Conservation (phyloP, 768 basidiomycete species). For the Pisolithus orientalis region DNA sequence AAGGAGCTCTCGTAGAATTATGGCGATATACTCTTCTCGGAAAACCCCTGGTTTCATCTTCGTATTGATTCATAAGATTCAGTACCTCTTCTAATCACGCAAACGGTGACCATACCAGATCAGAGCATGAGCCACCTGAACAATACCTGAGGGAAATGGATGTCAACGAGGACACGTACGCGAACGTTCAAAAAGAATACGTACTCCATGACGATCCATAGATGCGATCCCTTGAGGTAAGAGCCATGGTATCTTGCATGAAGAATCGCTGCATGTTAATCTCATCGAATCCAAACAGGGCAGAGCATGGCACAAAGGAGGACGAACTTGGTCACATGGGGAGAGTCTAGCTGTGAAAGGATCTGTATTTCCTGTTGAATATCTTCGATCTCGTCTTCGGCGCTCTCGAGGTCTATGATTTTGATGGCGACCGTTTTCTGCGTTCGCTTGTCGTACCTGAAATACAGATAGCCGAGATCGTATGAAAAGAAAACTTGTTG, state of each 20-base stretch:
- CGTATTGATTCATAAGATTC: constrained; percentile 7
- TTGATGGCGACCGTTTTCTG: constrained; percentile 98
- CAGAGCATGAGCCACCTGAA: constrained; percentile 95
- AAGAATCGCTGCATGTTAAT: constrained; percentile 25
- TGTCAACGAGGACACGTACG: constrained; percentile 6
- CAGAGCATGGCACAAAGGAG: constrained; percentile 13
- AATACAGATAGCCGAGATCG: neutral
- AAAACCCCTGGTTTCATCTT: constrained; percentile 99
- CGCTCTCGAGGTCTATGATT: constrained; percentile 98
- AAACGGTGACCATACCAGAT: constrained; percentile 57
- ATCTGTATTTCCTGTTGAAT: constrained; percentile 99
- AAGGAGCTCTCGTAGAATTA: constrained; percentile 88
- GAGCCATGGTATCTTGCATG: constrained; percentile 84
- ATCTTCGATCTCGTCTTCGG: constrained; percentile 99
- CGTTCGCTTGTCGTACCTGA: constrained; percentile 89
- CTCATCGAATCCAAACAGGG: constrained; percentile 24
- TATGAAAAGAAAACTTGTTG: constrained; percentile 6
- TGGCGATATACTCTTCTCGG: constrained; percentile 97
- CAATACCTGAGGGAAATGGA: constrained; percentile 63
- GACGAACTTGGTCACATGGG: constrained; percentile 89
- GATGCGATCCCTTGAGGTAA: constrained; percentile 88
- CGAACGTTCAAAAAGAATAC: constrained; percentile 19
- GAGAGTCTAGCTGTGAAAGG: constrained; percentile 91
- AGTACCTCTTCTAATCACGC: constrained; percentile 1
- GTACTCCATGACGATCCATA: constrained; percentile 99